Conservation (phyloP, 495 filamentous ascomycete species). For the Cercophora scortea region DNA sequence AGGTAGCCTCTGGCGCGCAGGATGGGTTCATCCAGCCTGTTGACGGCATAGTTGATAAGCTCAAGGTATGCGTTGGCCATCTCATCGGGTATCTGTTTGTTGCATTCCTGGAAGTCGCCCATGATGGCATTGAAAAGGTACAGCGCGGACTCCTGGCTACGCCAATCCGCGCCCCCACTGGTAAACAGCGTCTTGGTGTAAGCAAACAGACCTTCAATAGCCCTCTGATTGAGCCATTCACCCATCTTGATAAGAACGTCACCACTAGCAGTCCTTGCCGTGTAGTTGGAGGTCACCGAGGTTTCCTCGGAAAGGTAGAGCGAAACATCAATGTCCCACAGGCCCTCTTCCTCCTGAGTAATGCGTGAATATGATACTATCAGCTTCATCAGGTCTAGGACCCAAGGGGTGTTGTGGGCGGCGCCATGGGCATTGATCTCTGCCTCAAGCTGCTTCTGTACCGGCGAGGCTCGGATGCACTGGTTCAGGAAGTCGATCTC, state of each 20-base stretch:
- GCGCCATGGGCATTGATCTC: conserved; percentile 53
- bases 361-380: conserved; percentile 86
- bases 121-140: conserved; percentile 75
- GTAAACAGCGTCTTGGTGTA: conserved; percentile 64
- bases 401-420: conserved; percentile 58
- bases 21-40: conserved; percentile 52
- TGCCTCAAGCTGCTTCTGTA: conserved; percentile 74
- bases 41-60: conserved; percentile 69
- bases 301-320: conserved; percentile 93
- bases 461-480: conserved; percentile 71
- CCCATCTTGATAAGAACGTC: conserved; percentile 88
- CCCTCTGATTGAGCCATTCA: conserved; percentile 69
- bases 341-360: conserved; percentile 79
- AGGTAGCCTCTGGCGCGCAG: conserved; percentile 80
- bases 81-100: conserved; percentile 55
- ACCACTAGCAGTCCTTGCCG: conserved; percentile 81
- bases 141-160: conserved; percentile 67
- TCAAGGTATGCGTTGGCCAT: conserved; percentile 64
- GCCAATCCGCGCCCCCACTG: conserved; percentile 42
- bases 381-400: conserved; percentile 74
- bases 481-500: conserved; percentile 90
- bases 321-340: conserved; percentile 96
- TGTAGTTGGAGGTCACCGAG: conserved; percentile 93
- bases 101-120: conserved; percentile 69
- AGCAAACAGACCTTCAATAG: conserved; percentile 65